These are phyloP conservation scores for Trifolium pratense DNA, from an alignment of 306 rosid genomes.

Conservation along the genomic window DNA sequence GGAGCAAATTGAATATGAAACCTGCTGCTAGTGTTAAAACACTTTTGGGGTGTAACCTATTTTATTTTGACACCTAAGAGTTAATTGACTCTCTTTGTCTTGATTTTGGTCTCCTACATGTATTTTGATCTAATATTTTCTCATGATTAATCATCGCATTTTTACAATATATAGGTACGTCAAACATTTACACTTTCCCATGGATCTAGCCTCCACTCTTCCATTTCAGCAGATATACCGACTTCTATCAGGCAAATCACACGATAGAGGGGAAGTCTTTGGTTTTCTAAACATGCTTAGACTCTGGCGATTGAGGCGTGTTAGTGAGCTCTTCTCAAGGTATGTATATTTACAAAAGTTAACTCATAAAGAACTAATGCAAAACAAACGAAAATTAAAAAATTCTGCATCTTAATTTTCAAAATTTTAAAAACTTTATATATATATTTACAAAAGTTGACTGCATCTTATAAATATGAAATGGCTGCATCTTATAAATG, in stretches of 20 bases:
- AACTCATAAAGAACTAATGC: neutral
- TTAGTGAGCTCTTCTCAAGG: constrained; percentile 77
- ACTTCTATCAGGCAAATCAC: constrained; percentile 51
- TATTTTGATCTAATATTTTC: neutral
- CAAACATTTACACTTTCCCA: constrained; percentile 57
- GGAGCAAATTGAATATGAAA: neutral
- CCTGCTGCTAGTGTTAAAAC: neutral
- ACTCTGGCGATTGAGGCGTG: constrained; percentile 85
- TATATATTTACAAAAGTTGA: too few species aligned
- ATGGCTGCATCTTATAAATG: too few species aligned
- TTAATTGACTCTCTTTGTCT: neutral
- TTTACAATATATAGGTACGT: constrained; percentile 63
- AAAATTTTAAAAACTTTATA: neutral
- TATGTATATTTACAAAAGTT: constrained; percentile 28
- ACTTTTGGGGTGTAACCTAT: neutral
- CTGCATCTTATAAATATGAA: too few species aligned
- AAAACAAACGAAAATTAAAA: neutral
- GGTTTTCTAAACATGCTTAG: constrained; percentile 80
- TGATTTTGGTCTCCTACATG: neutral
- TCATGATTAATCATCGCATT: constrained; percentile 4
- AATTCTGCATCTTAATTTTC: neutral
- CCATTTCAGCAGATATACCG: constrained; percentile 66
- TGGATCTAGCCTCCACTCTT: constrained; percentile 81
- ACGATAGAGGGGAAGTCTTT: constrained; percentile 43
- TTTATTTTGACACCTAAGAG: neutral